Evolutionary conservation across 257 asterid genomes (phyloP).

Genomic region (Oldenlandia corymbosa): DNA sequence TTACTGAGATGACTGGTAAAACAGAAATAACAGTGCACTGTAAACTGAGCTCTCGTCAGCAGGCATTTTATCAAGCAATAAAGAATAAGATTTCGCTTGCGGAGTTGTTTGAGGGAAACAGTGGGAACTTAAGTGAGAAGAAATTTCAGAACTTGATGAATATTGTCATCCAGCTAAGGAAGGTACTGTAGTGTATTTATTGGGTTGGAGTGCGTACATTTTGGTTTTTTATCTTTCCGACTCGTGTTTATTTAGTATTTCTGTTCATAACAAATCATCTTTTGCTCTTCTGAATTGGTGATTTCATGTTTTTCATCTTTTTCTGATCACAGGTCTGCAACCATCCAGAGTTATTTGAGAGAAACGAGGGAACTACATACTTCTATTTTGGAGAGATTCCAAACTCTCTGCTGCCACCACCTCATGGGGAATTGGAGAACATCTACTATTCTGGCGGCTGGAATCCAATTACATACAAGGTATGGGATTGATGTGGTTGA

Average conservation of each 20-base stretch:
- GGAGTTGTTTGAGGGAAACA: slow-evolving; percentile 85
- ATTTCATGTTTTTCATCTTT: background rate
- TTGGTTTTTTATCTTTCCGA: slow-evolving; percentile 13
- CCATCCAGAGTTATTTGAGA: slow-evolving; percentile 98
- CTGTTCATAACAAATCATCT: background rate
- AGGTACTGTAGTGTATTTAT: slow-evolving; percentile 43
- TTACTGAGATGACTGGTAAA: slow-evolving; percentile 89
- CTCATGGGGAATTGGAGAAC: slow-evolving; percentile 86
- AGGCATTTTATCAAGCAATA: slow-evolving; percentile 94
- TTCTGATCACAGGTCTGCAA: slow-evolving; percentile 72
- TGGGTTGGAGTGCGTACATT: slow-evolving; percentile 9
- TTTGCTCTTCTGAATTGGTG: background rate
- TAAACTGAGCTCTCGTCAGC: slow-evolving; percentile 89
- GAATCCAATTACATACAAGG: slow-evolving; percentile 85
- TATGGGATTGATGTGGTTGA: slow-evolving; percentile 19
- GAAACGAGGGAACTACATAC: slow-evolving; percentile 91
- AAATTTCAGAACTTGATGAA: slow-evolving; percentile 90
- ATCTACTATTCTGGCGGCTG: slow-evolving; percentile 66
- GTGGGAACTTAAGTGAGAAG: slow-evolving; percentile 95
- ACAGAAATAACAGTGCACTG: slow-evolving; percentile 88
- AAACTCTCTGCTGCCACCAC: slow-evolving; percentile 80
- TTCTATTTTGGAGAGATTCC: slow-evolving; percentile 82
- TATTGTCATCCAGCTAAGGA: slow-evolving; percentile 95
- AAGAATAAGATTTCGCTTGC: slow-evolving; percentile 94
- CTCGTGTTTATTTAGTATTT: background rate